Conservation (phyloP, 1,139 yeast species). For the Eremothecium cymbalariae region DNA sequence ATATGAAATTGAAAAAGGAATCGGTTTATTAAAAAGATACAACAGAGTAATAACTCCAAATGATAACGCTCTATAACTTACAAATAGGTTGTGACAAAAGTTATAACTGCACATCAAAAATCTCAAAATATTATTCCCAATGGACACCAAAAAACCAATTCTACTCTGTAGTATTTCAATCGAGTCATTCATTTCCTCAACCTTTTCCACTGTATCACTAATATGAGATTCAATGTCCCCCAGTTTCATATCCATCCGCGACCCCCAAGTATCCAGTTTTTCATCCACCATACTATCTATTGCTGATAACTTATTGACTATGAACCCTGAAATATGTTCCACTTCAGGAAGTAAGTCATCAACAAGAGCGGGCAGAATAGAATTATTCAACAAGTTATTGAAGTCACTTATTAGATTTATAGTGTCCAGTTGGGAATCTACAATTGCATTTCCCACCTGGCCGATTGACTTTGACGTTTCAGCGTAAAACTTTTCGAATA, state of each 20-base stretch:
- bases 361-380: constrained; percentile 9
- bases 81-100: too few relatives aligned
- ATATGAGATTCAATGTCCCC: constrained; percentile 3
- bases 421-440: constrained; percentile 8
- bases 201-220: constrained; percentile 3
- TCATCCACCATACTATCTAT: background rate
- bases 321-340: constrained; percentile 1
- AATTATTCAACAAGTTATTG: constrained; percentile 8
- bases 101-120: too few relatives aligned
- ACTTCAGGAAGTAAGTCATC: constrained; percentile 9
- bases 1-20: too few relatives aligned
- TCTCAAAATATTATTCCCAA: background rate
- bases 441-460: background rate
- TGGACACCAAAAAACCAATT: background rate
- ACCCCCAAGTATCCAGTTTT: constrained; percentile 6
- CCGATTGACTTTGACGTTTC: background rate
- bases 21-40: too few relatives aligned
- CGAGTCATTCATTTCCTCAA: constrained; percentile 5
- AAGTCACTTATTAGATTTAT: constrained; percentile 9
- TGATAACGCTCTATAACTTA: too few relatives aligned
- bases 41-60: too few relatives aligned
- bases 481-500: constrained; percentile 3
- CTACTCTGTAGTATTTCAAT: background rate
- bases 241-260: constrained; percentile 6
- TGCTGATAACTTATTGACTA: constrained; percentile 2